Conservation (phyloP, 75 land plant species). For the Chamaecyparis obtusa region DNA sequence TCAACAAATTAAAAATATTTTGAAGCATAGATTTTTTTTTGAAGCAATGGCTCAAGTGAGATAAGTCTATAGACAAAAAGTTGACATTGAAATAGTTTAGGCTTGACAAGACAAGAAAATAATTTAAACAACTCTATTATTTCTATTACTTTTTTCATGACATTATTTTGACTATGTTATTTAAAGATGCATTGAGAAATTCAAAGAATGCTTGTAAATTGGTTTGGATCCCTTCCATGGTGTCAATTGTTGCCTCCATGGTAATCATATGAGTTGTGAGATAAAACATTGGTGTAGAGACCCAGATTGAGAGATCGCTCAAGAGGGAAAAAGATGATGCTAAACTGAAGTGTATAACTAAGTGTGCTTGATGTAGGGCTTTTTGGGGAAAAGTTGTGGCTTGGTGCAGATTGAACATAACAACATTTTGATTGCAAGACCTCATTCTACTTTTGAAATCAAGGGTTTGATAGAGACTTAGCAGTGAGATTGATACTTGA, state of each 20-base stretch:
- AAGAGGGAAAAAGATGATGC: slow-evolving; percentile 33
- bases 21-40: slow-evolving; percentile 69
- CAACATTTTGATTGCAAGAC: no score
- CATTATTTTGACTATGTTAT: slow-evolving; percentile 33
- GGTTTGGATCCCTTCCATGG: slow-evolving; percentile 56
- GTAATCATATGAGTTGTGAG: slow-evolving; percentile 58
- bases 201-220: slow-evolving; percentile 19
- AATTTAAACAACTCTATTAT: slow-evolving; percentile 53
- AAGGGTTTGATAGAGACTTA: no score
- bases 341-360: no score
- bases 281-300: slow-evolving; percentile 58
- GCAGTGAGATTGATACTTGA: no score
- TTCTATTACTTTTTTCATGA: slow-evolving; percentile 69
- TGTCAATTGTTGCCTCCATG: slow-evolving; percentile 45
- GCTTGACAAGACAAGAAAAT: slow-evolving; percentile 45
- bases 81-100: slow-evolving; percentile 46
- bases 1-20: slow-evolving; percentile 61
- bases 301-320: slow-evolving; percentile 17
- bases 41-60: slow-evolving; percentile 75
- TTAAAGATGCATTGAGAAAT: slow-evolving; percentile 5
- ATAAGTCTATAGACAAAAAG: slow-evolving; percentile 43
- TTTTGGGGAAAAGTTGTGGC: no score
- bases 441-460: no score
- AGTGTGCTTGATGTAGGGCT: no score
- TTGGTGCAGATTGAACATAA: no score